Conservation (phyloP, 1,139 yeast species). For the Yamadazyma pseudoaaseri region DNA sequence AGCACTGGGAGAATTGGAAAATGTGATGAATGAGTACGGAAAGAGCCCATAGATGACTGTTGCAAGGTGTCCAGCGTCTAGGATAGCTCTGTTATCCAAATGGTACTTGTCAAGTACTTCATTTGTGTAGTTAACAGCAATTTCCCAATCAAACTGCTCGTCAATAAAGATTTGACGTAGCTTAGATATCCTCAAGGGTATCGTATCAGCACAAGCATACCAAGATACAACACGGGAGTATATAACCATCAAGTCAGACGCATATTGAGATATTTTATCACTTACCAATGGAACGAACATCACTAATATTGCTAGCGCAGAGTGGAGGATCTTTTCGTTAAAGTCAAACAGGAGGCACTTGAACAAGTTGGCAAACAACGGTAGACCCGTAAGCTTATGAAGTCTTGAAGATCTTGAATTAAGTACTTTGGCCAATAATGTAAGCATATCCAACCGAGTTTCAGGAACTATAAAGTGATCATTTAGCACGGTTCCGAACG, state of each 20-base stretch:
- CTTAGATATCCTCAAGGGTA: constrained; percentile 13
- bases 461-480: constrained; percentile 25
- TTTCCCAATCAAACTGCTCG: constrained; percentile 14
- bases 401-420: constrained; percentile 31
- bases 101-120: not conserved
- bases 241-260: constrained; percentile 47
- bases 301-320: constrained; percentile 43
- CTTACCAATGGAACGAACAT: constrained; percentile 59
- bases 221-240: constrained; percentile 43
- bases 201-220: constrained; percentile 18
- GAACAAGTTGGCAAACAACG: constrained; percentile 41
- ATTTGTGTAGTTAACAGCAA: constrained; percentile 7
- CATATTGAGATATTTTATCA: constrained; percentile 26
- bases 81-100: constrained; percentile 14
- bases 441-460: constrained; percentile 34
- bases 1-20: constrained; percentile 38
- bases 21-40: constrained; percentile 50
- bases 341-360: constrained; percentile 45
- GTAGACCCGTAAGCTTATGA: constrained; percentile 32
- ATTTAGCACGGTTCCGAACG: constrained; percentile 34
- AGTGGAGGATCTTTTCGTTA: constrained; percentile 39
- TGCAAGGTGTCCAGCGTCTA: constrained; percentile 24
- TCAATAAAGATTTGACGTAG: constrained; percentile 9
- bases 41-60: constrained; percentile 61
- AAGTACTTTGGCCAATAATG: constrained; percentile 29